These are phyloP conservation scores for Clavulina sp. DNA, from an alignment of 768 basidiomycete genomes.

Conservation along the genomic window DNA sequence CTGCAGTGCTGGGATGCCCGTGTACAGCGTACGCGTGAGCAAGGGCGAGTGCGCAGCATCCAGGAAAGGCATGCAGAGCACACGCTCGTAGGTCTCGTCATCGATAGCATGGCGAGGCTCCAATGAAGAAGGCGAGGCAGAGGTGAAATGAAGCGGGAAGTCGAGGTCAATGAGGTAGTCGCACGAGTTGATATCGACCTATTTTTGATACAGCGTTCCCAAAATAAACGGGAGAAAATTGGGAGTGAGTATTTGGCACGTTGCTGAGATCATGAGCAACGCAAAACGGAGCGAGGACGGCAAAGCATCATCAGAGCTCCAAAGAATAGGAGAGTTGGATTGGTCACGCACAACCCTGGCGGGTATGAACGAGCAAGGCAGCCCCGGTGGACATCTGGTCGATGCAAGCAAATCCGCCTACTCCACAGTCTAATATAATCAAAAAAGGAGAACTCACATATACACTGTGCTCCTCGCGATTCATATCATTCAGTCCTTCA, in stretches of 20 bases:
- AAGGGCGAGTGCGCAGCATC: slow-evolving; percentile 58
- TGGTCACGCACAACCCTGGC: background rate
- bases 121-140: slow-evolving; percentile 20
- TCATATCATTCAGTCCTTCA: slow-evolving; percentile 67
- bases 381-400: background rate
- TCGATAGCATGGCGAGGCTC: slow-evolving; percentile 74
- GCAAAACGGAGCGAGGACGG: too few relatives aligned
- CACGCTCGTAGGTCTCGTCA: slow-evolving; percentile 55
- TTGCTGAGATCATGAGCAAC: too few relatives aligned
- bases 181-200: slow-evolving; percentile 57
- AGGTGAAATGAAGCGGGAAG: slow-evolving; percentile 50
- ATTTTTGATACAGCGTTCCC: too few relatives aligned
- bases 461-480: slow-evolving; percentile 55
- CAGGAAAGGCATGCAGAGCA: slow-evolving; percentile 67
- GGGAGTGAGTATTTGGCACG: too few relatives aligned
- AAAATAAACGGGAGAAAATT: too few relatives aligned
- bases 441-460: slow-evolving; percentile 40
- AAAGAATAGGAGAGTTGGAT: background rate
- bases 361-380: background rate
- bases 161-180: slow-evolving; percentile 86
- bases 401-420: background rate
- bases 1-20: slow-evolving; percentile 57
- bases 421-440: background rate
- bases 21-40: slow-evolving; percentile 62
- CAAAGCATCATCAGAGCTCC: too few relatives aligned